A percentile compares a stretch with the other conserved stretches of the same genome.
phyloP scores from a whole-genome alignment of 2,329 filamentous ascomycete species.

The Colletotrichum spinosum region DNA sequence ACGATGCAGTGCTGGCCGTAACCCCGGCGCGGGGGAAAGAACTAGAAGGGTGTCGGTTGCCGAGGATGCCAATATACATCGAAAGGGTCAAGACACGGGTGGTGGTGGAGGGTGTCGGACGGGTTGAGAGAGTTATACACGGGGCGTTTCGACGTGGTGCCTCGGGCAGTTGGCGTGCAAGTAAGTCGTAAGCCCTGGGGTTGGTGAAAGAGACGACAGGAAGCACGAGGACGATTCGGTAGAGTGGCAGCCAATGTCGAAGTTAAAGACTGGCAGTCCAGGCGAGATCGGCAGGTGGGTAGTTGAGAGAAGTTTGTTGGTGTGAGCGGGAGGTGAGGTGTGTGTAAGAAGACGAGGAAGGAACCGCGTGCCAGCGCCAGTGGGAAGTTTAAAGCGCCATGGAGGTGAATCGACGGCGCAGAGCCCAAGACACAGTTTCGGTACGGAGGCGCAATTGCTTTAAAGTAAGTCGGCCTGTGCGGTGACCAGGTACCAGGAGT shows the following conservation, averaged over 20 bases:
- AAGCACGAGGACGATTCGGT: conserved; percentile 6
- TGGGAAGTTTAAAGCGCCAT: conserved; percentile 36
- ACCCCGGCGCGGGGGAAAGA: conserved; percentile 27
- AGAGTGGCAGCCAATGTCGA: conserved; percentile 8
- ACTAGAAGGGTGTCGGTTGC: conserved; percentile 17
- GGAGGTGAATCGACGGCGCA: conserved; percentile 34
- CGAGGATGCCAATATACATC: conserved; percentile 27
- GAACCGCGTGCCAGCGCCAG: conserved; percentile 33
- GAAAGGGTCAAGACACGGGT: conserved; percentile 9
- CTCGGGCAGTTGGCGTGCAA: conserved; percentile 19
- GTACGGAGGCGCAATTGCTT: conserved; percentile 34
- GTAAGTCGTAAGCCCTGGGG: conserved; percentile 1
- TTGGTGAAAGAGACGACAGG: conserved; percentile 16
- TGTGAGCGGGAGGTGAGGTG: background rate
- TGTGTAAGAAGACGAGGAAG: conserved; percentile 6
- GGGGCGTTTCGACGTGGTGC: conserved; percentile 15
- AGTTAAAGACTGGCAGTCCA: background rate
- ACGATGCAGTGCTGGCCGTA: conserved; percentile 43
- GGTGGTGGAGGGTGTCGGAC: background rate
- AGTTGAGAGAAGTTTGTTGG: background rate
- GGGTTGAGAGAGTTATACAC: conserved; percentile 24
- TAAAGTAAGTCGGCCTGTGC: conserved; percentile 35
- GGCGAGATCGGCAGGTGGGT: conserved; percentile 1
- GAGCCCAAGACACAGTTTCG: conserved; percentile 36
- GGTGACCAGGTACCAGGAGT: conserved; percentile 27